These are phyloP conservation scores for Monilinia polystroma DNA, from an alignment of 2,329 filamentous ascomycete genomes.

Conservation along the genomic window DNA sequence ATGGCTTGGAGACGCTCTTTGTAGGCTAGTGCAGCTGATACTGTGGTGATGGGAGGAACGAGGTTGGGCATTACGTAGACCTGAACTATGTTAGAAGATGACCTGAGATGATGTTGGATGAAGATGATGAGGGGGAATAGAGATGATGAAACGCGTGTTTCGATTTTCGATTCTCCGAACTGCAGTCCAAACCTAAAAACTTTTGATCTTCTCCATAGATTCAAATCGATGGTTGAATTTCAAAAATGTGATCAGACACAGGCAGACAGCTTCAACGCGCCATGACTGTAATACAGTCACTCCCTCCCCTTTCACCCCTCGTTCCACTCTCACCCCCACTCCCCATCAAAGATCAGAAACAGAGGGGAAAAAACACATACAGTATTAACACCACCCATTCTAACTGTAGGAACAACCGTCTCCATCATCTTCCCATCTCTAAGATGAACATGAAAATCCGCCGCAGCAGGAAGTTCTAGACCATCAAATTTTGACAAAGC, in stretches of 20 bases:
- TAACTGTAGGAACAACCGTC: constrained; percentile 53
- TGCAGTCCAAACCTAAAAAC: not conserved
- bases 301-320: not conserved
- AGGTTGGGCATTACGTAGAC: constrained; percentile 54
- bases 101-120: constrained; percentile 38
- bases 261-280: not conserved
- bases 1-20: constrained; percentile 59
- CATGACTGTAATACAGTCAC: not conserved
- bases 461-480: constrained; percentile 58
- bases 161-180: not conserved
- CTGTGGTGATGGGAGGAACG: constrained; percentile 57
- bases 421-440: constrained; percentile 54
- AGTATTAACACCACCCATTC: constrained; percentile 63
- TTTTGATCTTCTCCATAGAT: not conserved
- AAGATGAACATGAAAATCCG: constrained; percentile 51
- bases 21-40: constrained; percentile 64
- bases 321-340: not conserved
- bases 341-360: not conserved
- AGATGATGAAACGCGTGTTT: not conserved
- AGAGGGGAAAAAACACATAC: constrained; percentile 14
- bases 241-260: not conserved
- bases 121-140: not conserved
- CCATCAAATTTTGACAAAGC: constrained; percentile 21
- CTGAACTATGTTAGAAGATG: constrained; percentile 29
- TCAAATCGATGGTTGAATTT: not conserved